Evolutionary conservation across 129 eudicot species (phyloP).

Genomic region (Chrysanthemum makinoi): DNA sequence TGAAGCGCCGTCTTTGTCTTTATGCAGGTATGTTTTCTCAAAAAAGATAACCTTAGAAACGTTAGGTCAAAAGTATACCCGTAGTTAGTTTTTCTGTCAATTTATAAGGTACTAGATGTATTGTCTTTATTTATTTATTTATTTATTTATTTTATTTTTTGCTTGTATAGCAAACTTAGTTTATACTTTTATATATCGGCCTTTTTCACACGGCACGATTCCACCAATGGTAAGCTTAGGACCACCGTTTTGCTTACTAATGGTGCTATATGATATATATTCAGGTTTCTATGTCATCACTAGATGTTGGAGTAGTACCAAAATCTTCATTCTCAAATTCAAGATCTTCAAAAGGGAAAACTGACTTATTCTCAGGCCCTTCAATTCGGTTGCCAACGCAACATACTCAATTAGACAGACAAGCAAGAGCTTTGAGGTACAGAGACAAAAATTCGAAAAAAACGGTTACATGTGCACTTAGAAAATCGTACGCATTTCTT

Average conservation of each 20-base stretch:
- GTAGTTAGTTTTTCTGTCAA: no score
- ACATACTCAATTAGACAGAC: slow-evolving; percentile 62
- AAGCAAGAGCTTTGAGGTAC: slow-evolving; percentile 88
- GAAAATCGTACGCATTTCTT: slow-evolving; percentile 73
- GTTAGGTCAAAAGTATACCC: no score
- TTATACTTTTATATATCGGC: no score
- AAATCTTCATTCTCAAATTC: slow-evolving; percentile 58
- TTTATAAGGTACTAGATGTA: no score
- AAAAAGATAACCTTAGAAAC: no score
- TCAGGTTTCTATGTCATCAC: slow-evolving; percentile 76
- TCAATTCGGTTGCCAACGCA: slow-evolving; percentile 57
- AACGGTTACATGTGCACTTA: slow-evolving; percentile 90
- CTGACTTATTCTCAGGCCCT: slow-evolving; percentile 69
- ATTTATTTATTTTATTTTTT: no score
- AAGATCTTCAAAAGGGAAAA: slow-evolving; percentile 65
- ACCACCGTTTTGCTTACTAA: not conserved
- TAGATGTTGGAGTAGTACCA: slow-evolving; percentile 82
- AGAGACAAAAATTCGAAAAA: slow-evolving; percentile 80
- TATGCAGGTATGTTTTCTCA: no score
- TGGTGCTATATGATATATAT: not conserved
- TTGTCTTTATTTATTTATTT: no score
- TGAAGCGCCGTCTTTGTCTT: no score
- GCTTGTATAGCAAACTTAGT: no score
- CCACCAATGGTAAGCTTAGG: no score
- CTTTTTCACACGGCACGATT: no score